Evolutionary conservation across 768 basidiomycete species (phyloP), one percentile per base, ranked within the genome.

Genomic region (Suillus variegatus): DNA sequence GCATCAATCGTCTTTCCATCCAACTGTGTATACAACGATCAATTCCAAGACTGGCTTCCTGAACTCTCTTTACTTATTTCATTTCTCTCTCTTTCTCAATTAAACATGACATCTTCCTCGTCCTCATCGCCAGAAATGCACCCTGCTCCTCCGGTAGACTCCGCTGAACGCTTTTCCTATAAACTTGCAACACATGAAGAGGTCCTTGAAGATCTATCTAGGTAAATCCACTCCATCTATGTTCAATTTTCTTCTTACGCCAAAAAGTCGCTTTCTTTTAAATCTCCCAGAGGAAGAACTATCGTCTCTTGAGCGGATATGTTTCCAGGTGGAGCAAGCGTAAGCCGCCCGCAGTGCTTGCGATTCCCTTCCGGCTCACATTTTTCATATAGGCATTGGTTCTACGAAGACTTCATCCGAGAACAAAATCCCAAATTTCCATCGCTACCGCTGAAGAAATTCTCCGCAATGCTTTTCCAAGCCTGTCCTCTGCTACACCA

Each of bases 281-380:
- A 99, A 99, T 78, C 87, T 99, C 66, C 97, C 97, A 25, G 90
- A 92, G 68, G 91, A 93, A 74, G 97, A 99, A 80, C 86, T 97
- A 64, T 86, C 87, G 58, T 94, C 92, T 18, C 83, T 97, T 63
- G 96, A 97, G 74, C 88, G 97, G 66, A 88, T 99, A 71, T 98
- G 94, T 80, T 99, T 99, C 80, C 97, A 99, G 79, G 94, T 99
- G 66, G 97, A 99, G 78, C 96, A 99, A 85, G 97, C 97, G 94
- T 99, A 75, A 72, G 95, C 84, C 43, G 47, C 40, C 56, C 65
- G 43, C 58, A 54, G 62, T 68, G 46, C 60, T 57, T 67, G 51
- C 32, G 60, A 41, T 64, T 65, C 65, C 58, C 66, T 60, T 64
- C 65, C 67, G 56, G 69, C 69, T 68, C 66, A 60, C 58, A 22